Evolutionary conservation across 805 yeast genomes (phyloP), one percentile per base, ranked within the genome.

Genomic region (Schwanniomyces occidentalis): DNA sequence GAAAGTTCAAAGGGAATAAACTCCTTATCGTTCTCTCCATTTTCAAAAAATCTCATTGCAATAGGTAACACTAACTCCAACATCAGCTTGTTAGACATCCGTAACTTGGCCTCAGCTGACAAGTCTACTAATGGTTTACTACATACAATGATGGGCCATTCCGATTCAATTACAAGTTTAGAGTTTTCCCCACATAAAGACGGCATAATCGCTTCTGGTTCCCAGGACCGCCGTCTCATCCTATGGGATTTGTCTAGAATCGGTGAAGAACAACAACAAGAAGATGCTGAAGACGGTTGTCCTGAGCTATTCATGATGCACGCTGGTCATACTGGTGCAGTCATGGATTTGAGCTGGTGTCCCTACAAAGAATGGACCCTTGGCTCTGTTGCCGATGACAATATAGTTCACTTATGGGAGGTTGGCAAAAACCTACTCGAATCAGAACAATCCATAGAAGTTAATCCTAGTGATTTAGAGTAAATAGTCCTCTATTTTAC

Each of bases 271-370:
- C 95, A 86, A 56, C 73, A 72, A 9, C 89, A 80, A 46, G 96
- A 87, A 46, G 96, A 88, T 53, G 85, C 88, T 19, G 95, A 85
- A 45, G 96, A 88, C 51, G 96, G 95, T 24, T 84, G 84, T 17
- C 91, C 95, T 4, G 96, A 88, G 56, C 61, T 88, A 22, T 67
- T 87, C 48, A 84, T 87, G 89, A 84, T 88, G 82, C 96, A 88
- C 54, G 95, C 95, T 24, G 96, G 96, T 14, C 95, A 88, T 53
- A 81, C 89, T 13, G 82, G 87, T 12, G 71, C 82, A 5, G 81
- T 85, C 12, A 79, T 81, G 27, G 95, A 85, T 54, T 68, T 85
- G 45, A 73, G 80, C 21, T 80, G 86, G 71, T 82, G 80, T 51
- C 79, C 81, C 5, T 77, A 69, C 46, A 71, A 79, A 38, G 85